Base-by-base conservation (phyloP, 345 rosid genomes). In the Microcos paniculata region DNA sequence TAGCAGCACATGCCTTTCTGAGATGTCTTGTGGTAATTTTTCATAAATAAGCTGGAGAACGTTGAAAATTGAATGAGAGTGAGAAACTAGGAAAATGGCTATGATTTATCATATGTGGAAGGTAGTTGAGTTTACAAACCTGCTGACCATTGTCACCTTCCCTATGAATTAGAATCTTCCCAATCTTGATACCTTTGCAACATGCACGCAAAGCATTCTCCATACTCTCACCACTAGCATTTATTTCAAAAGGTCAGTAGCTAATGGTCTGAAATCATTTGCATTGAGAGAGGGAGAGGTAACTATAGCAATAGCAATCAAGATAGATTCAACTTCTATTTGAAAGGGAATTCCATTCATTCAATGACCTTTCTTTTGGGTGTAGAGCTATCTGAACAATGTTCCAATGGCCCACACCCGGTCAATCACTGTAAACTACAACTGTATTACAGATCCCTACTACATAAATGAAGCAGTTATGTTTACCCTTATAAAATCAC, bases 101-200 rank as follows among this genome's bases (percentile, higher is more conserved):
- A 33, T 48, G 68, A 66, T 2, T 16, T 68, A 16, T 9, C 4
- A 38, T 21, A 51, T 7, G 48, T 48, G 66, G 77, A 49, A 70
- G 51, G 53, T 62, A 68, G 68, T 63, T 65, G 40, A 51, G 70
- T 58, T 61, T 62, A 70, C 81, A 71, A 74, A 96, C 99, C 83
- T 96, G 91, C 82, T 96, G 97, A 71, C 99, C 99, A 42, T 96
- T 90, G 87, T 96, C 98, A 4, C 98, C 98, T 89, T 93, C 99
- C 75, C 99, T 88, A 74, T 96, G 99, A 80, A 96, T 96, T 46
- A 96, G 91, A 71, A 96, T 93, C 85, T 93, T 96, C 79, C 98
- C 99, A 15, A 96, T 90, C 82, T 96, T 96, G 86, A 96, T 93
- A 64, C 97, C 98, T 84, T 96, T 96, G 84, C 98, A 96, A 78